Conservation (phyloP, 164 flowering plant genomes). For the Santalum album region DNA sequence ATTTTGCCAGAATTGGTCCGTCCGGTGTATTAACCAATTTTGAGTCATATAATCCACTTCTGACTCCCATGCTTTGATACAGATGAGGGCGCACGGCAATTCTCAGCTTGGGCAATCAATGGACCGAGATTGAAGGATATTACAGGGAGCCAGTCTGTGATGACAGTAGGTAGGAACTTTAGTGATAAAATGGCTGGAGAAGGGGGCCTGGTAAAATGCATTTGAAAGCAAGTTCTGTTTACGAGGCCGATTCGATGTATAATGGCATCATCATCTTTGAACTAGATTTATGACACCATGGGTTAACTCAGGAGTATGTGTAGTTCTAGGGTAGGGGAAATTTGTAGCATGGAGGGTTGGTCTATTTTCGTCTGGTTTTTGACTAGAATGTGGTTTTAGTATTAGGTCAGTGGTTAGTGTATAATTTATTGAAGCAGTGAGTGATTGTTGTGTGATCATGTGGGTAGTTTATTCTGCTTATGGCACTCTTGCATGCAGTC, state of each 20-base stretch:
- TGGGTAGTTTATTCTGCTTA: neutral
- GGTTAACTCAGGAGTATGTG: neutral
- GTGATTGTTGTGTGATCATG: neutral
- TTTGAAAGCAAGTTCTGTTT: too few species aligned
- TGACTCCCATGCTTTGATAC: constrained; percentile 5
- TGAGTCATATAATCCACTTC: neutral
- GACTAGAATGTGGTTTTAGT: neutral
- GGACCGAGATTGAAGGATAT: constrained; percentile 21
- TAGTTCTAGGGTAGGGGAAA: neutral
- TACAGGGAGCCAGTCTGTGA: neutral
- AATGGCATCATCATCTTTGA: neutral
- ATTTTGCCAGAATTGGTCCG: neutral
- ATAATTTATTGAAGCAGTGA: neutral
- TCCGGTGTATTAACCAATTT: neutral
- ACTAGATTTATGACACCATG: neutral
- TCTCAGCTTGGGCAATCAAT: constrained; percentile 29
- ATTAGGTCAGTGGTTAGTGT: neutral
- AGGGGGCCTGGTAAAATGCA: neutral
- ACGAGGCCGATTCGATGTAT: neutral
- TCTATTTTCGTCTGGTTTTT: neutral
- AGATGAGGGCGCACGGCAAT: constrained; percentile 35
- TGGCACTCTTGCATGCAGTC: too few species aligned
- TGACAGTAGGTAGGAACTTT: constrained; percentile 1
- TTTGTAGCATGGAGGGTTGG: neutral
- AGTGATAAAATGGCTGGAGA: constrained; percentile 11